Evolutionary conservation across 495 filamentous ascomycete genomes (phyloP), one percentile per base, ranked within the genome.

Genomic region (Penicillium bovifimosum): DNA sequence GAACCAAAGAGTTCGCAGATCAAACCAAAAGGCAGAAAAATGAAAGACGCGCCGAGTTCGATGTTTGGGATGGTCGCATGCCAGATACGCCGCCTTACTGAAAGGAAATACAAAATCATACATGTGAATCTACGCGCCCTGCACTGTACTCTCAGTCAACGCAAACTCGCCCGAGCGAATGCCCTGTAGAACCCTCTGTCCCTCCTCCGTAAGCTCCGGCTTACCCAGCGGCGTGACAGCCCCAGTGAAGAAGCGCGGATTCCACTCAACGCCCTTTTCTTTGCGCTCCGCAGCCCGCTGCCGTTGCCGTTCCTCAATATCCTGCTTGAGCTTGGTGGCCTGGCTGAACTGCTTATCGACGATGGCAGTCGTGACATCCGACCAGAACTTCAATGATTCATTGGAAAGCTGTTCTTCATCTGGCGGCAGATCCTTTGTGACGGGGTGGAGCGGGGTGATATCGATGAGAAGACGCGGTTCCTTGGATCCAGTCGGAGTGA

Each of bases 341-440:
- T 85, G 82, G 36, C 79, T 79, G 68, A 81, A 98, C 58, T 91
- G 89, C 67, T 90, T 96, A 54, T 83, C 73, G 9, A 83, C 59
- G 53, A 98, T 97, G n/a, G 91, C 88, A 29, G 86, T 74, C 8
- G 93, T 96, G 34, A 98, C 91, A 20, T 78, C 78, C 31, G 80
- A 76, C 93, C 93, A 98, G 61, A 95, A 89, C 53, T 81, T 84
- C 46, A 91, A 82, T 1, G 89, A 95, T 72, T 98, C 93, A 61
- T 97, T 92, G 18, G 87, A 80, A 5, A 96, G 81, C 67, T 96
- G 91, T 26, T 80, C 53, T 50, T 88, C 83, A 3, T 71, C 61
- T 0, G 93, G 90, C 0, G 93, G 93, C 4, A 93, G 64, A 20
- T 78, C 71, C 69, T 98, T 98, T 29, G 84, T 74, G 4, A 82